A percentile compares a stretch with the other conserved stretches of the same genome.
Evolutionary conservation across 2,329 filamentous ascomycete species (phyloP).

Genomic region (Stylonectria norvegica): DNA sequence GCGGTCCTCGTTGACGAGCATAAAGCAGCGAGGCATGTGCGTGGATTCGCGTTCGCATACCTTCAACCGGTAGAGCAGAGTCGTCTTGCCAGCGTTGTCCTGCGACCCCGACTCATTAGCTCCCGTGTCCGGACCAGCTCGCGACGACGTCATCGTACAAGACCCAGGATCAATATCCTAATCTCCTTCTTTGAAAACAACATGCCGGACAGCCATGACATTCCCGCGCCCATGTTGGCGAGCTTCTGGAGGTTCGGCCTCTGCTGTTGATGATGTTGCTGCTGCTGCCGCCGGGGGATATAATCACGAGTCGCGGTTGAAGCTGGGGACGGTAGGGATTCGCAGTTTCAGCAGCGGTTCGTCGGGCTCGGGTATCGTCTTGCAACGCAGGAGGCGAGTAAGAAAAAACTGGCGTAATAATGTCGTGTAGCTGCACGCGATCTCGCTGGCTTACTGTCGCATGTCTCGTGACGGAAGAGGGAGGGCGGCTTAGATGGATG

Average conservation of each 20-base stretch:
- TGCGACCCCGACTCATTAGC: conserved; percentile 36
- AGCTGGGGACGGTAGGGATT: too few relatives aligned
- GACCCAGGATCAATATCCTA: conserved; percentile 86
- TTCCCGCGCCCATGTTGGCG: conserved; percentile 58
- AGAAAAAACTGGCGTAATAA: background rate
- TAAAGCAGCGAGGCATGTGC: too few relatives aligned
- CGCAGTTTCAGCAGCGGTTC: too few relatives aligned
- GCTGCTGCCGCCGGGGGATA: too few relatives aligned
- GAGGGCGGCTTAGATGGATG: conserved; percentile 10
- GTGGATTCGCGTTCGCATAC: conserved; percentile 46
- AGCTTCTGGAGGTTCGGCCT: conserved; percentile 7
- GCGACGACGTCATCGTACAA: conserved; percentile 55
- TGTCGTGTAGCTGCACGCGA: background rate
- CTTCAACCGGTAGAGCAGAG: conserved; percentile 92
- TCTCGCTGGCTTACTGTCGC: conserved; percentile 12
- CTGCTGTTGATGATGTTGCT: too few relatives aligned
- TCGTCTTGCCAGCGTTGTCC: conserved; percentile 99
- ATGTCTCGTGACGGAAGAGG: conserved; percentile 22
- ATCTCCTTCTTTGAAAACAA: conserved; percentile 97
- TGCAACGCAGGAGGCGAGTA: too few relatives aligned
- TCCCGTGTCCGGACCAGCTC: conserved; percentile 13
- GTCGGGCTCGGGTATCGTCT: too few relatives aligned
- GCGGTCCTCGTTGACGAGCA: background rate
- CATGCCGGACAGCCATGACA: conserved; percentile 68
- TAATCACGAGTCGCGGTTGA: too few relatives aligned